Percentiles rank a stretch among this genome's conserved stretches.
Evolutionary conservation across 257 asterid species (phyloP).

Genomic region (Datura wrightii): DNA sequence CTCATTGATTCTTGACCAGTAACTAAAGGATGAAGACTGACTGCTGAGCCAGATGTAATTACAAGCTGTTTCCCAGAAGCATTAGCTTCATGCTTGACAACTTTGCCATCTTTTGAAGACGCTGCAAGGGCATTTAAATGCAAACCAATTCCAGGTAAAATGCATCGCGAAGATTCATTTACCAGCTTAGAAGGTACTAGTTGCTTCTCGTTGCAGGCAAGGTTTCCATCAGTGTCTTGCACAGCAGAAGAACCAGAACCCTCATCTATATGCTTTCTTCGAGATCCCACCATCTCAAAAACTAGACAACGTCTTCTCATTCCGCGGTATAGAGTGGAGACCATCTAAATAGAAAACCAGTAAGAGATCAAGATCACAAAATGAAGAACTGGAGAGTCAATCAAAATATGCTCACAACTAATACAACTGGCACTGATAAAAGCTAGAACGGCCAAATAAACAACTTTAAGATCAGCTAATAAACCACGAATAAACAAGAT

Average conservation of each 20-base stretch:
- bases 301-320: constrained; percentile 93
- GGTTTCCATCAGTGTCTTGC: constrained; percentile 48
- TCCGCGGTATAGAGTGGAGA: constrained; percentile 78
- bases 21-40: constrained; percentile 48
- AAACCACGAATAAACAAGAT: not conserved
- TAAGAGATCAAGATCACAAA: constrained; percentile 24
- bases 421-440: not conserved
- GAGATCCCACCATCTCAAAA: constrained; percentile 76
- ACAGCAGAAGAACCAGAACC: constrained; percentile 51
- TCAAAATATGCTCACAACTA: not conserved
- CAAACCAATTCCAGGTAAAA: constrained; percentile 88
- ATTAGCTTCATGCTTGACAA: constrained; percentile 55
- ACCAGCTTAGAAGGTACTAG: constrained; percentile 38
- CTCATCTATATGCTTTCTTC: constrained; percentile 61
- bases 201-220: constrained; percentile 46
- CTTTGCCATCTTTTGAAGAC: constrained; percentile 65
- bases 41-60: constrained; percentile 61
- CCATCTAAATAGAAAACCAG: constrained; percentile 52
- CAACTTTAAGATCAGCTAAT: not conserved
- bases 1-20: constrained; percentile 49
- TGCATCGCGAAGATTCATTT: constrained; percentile 53
- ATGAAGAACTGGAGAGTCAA: not conserved
- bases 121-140: constrained; percentile 88
- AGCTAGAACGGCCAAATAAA: not conserved
- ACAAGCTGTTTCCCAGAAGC: constrained; percentile 59